phyloP scores from a whole-genome alignment of 148 eudicot genomes.

The Chenopodium album region DNA sequence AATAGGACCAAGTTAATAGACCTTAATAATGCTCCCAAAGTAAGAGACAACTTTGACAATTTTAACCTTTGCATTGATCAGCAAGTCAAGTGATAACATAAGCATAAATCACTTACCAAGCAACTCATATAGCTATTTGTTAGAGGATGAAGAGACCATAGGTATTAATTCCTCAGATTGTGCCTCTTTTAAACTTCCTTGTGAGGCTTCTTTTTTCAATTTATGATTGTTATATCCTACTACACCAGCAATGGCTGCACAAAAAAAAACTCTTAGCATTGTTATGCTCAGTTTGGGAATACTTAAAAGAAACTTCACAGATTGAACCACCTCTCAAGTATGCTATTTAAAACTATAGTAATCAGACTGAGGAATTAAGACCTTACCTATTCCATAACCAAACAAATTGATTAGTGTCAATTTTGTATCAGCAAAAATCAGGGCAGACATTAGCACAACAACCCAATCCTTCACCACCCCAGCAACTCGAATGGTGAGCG shows the following conservation, averaged over 20 bases:
- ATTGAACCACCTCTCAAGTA: background rate
- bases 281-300: background rate
- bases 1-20: no score
- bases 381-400: slow-evolving; percentile 94
- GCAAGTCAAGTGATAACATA: background rate
- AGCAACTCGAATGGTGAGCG: slow-evolving; percentile 96
- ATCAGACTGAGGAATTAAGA: background rate
- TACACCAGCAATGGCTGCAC: slow-evolving; percentile 95
- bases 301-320: background rate
- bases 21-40: no score
- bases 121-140: slow-evolving; percentile 28
- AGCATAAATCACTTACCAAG: slow-evolving; percentile 5
- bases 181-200: slow-evolving; percentile 39
- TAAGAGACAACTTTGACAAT: no score
- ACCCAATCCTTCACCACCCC: slow-evolving; percentile 99
- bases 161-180: slow-evolving; percentile 45
- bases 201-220: slow-evolving; percentile 73
- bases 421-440: slow-evolving; percentile 93
- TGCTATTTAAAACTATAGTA: background rate
- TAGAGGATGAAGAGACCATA: slow-evolving; percentile 47
- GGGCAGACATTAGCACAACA: slow-evolving; percentile 89
- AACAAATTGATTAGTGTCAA: slow-evolving; percentile 77
- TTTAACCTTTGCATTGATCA: no score
- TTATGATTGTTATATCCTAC: slow-evolving; percentile 89
- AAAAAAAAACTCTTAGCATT: slow-evolving; percentile 21